Base-by-base conservation (phyloP, 345 rosid species). In the Xanthoceras sorbifolium region DNA sequence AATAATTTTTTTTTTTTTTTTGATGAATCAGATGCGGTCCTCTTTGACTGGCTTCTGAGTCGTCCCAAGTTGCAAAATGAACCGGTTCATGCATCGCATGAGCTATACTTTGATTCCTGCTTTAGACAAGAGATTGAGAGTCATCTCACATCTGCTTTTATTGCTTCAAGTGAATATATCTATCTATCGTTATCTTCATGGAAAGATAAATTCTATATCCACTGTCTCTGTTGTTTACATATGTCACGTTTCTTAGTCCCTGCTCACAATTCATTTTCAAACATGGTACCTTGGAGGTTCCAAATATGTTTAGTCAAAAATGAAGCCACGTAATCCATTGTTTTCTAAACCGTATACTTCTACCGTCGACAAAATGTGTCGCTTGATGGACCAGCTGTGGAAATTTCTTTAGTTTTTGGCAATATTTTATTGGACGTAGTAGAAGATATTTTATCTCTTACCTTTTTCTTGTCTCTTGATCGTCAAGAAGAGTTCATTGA, bases 401-500 rank as follows among this genome's bases (percentile, higher is more conserved):
- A n/a, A n/a, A n/a, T n/a, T n/a, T n/a, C n/a, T n/a, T n/a, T n/a
- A n/a, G n/a, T n/a, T n/a, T n/a, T n/a, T 44, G 61, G 12, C 63
- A 31, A 25, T 36, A 40, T 68, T 29, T 36, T 8, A 62, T 42
- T 52, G 71, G 36, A 29, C n/a, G n/a, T n/a, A 32, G 42, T 48
- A 62, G 25, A 10, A 28, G 6, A 26, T 18, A 18, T n/a, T 18
- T 17, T 9, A 54, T 36, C 60, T 23, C 12, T n/a, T n/a, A 71
- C 72, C 76, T 14, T 9, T n/a, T n/a, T n/a, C 14, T 57, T 55
- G 50, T 52, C 6, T 18, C 65, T 52, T n/a, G 17, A 42, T 60
- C 76, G 0, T 25, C 44, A 5, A 50, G 34, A 38, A 73, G 25
- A n/a, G 9, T 81, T 62, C 81, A 73, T 67, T 69, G 78, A 73